A percentile compares a stretch with the other conserved stretches of the same genome.
Evolutionary conservation across 495 filamentous ascomycete species (phyloP).

Genomic region (Neurospora sp.): DNA sequence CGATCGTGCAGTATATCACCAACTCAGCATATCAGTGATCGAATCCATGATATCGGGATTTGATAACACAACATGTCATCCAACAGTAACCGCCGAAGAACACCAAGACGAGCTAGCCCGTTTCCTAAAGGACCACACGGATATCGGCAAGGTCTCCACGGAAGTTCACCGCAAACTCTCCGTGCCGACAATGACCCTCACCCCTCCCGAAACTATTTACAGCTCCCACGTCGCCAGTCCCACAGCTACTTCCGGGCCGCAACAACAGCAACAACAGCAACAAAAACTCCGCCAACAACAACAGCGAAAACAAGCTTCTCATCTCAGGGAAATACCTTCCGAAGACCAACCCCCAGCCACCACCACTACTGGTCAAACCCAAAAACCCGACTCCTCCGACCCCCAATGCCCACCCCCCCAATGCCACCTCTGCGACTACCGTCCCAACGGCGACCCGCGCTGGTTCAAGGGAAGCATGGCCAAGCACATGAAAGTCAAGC

Average conservation of each 20-base stretch:
- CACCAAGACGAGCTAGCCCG: slow-evolving; percentile 13
- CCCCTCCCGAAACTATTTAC: not conserved
- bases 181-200: slow-evolving; percentile 5
- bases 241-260: not conserved
- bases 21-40: slow-evolving; percentile 26
- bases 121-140: slow-evolving; percentile 11
- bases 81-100: slow-evolving; percentile 1
- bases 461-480: slow-evolving; percentile 46
- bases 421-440: slow-evolving; percentile 40
- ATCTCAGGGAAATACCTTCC: not conserved
- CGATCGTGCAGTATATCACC: slow-evolving; percentile 28
- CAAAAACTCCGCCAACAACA: not conserved
- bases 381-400: slow-evolving; percentile 30
- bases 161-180: slow-evolving; percentile 2
- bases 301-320: slow-evolving; percentile 1
- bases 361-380: not conserved
- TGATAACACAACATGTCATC: slow-evolving; percentile 1
- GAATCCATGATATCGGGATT: slow-evolving; percentile 23
- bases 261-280: slow-evolving; percentile 2
- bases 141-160: not conserved
- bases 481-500: slow-evolving; percentile 41
- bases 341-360: slow-evolving; percentile 1
- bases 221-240: slow-evolving; percentile 1
- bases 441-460: slow-evolving; percentile 40
- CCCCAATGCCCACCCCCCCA: slow-evolving; percentile 30